Base-by-base conservation (phyloP, 306 rosid species). In the Biancaea sappan region DNA sequence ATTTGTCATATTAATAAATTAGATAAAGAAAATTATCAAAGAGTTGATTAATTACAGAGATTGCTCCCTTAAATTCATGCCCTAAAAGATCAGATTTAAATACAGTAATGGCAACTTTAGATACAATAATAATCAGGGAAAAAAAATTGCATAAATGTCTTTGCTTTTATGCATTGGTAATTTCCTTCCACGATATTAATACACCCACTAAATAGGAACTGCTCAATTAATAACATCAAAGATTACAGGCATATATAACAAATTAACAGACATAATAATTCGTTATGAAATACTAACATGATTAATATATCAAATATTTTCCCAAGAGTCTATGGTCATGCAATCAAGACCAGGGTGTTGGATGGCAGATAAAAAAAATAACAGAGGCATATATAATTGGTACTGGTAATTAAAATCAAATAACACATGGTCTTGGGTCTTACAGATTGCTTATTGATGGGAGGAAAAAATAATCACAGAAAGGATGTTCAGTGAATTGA, bases 361-460 rank as follows among this genome's bases (percentile, higher is more conserved):
- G 70, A 38, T 24, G 7, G 15, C 22, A 28, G 66, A 50, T 31
- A n/a, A n/a, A n/a, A n/a, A 59, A 77, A 72, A 50, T 62, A 59
- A 64, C 13, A n/a, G 51, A 62, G n/a, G n/a, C 32, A 68, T 50
- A 37, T 35, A 77, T 52, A 26, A 71, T 15, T 47, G 52, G 18
- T 43, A 47, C 60, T 54, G 35, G 57, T 3, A 21, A 72, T 35
- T 43, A 24, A 43, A 24, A 53, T 53, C 25, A 35, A 73, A 70
- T 48, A 73, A 82, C 32, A 64, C 34, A 72, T 40, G 47, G 38
- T 31, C 67, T 37, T 53, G 54, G 64, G 67, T 48, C 72, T 67
- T 71, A 60, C 51, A 32, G 61, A 40, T 59, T 77, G 74, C 69
- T 69, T 6, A 79, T 66, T 68, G 40, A 56, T 62, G 47, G 77